Evolutionary conservation across 2,329 filamentous ascomycete species (phyloP).

Genomic region (Fusarium circinatum): DNA sequence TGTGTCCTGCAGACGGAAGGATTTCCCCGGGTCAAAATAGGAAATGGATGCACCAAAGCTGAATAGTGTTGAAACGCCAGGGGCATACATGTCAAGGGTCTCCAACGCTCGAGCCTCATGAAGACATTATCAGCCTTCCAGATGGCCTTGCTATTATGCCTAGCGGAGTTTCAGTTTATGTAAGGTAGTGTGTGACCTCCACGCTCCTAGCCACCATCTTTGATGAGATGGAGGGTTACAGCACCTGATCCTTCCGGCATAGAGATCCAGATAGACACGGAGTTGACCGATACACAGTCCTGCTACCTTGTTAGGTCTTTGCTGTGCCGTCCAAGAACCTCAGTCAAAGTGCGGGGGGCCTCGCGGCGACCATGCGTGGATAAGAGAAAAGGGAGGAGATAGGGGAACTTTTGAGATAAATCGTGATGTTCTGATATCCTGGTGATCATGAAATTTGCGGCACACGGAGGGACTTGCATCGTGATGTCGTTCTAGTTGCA

Average conservation of each 20-base stretch:
- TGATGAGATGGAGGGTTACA: constrained; percentile 10
- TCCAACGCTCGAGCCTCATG: neutral
- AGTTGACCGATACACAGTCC: constrained; percentile 13
- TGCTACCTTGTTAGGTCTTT: constrained; percentile 1
- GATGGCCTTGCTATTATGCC: neutral
- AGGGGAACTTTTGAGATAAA: constrained; percentile 24
- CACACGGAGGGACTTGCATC: neutral
- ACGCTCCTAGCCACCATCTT: constrained; percentile 22
- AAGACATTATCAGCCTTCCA: neutral
- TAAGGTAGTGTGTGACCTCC: constrained; percentile 14
- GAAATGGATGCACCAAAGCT: constrained; percentile 24
- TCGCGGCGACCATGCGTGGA: neutral
- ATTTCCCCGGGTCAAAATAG: constrained; percentile 18
- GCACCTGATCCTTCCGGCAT: neutral
- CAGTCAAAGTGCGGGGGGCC: constrained; percentile 8
- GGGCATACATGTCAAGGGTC: neutral
- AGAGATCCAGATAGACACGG: constrained; percentile 21
- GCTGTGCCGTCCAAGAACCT: constrained; percentile 20
- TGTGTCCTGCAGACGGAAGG: constrained; percentile 23
- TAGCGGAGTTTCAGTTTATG: constrained; percentile 23
- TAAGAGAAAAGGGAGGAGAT: neutral
- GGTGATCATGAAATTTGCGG: neutral
- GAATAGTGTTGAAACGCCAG: constrained; percentile 10
- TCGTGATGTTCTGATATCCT: constrained; percentile 14
- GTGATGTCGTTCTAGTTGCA: neutral